phyloP scores from a whole-genome alignment of 805 yeast genomes.

The Myxozyma sirexii region DNA sequence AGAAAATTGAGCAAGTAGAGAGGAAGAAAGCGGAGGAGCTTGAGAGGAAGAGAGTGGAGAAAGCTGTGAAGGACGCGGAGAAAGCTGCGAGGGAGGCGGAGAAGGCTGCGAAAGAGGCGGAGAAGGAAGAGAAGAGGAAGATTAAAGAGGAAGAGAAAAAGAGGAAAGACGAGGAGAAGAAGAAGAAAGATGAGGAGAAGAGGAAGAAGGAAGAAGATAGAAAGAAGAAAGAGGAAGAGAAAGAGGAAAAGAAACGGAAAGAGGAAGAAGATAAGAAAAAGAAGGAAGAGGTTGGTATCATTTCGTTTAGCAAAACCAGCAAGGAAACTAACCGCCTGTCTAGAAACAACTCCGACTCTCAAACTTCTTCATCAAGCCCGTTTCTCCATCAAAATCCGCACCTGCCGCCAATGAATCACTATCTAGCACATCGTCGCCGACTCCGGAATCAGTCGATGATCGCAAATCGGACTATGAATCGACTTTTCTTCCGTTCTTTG shows the following conservation, averaged over 20 bases:
- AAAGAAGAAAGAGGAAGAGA: conserved; percentile 23
- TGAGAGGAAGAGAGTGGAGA: conserved; percentile 35
- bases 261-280: conserved; percentile 24
- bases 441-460: neutral
- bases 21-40: conserved; percentile 13
- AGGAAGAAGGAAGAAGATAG: conserved; percentile 21
- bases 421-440: neutral
- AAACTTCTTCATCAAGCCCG: conserved; percentile 22
- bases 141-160: conserved; percentile 32
- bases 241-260: conserved; percentile 25
- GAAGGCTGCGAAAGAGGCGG: conserved; percentile 29
- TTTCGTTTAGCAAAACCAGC: too few relatives aligned
- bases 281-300: conserved; percentile 19
- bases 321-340: too few relatives aligned
- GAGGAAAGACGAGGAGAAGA: conserved; percentile 26
- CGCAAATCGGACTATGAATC: conserved; percentile 37
- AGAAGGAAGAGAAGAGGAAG: conserved; percentile 32
- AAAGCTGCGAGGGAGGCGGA: conserved; percentile 32
- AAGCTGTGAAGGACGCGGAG: conserved; percentile 35
- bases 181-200: conserved; percentile 12
- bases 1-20: conserved; percentile 13
- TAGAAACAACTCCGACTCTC: conserved; percentile 29
- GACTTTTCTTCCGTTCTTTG: conserved; percentile 42
- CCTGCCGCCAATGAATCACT: neutral
- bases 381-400: conserved; percentile 4